Evolutionary conservation across 345 rosid genomes (phyloP).

Genomic region (Salix purpurea): DNA sequence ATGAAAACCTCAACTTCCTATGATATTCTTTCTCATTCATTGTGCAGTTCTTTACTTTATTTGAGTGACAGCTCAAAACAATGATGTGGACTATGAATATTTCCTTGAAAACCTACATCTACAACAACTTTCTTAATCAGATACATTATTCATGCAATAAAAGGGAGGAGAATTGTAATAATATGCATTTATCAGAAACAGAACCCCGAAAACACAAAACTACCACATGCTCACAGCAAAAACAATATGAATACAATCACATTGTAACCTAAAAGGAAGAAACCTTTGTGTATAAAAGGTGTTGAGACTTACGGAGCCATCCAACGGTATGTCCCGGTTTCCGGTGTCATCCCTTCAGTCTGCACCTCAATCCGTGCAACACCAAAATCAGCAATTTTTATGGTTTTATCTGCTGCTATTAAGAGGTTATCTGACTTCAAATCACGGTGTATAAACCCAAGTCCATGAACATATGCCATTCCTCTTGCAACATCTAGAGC

Average conservation of each 20-base stretch:
- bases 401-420: conserved; percentile 26
- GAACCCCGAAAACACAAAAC: not conserved
- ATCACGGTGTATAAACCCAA: conserved; percentile 25
- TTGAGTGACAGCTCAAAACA: not conserved
- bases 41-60: not conserved
- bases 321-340: conserved; percentile 32
- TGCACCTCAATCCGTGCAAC: conserved; percentile 31
- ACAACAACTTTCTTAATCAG: not conserved
- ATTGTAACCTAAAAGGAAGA: not conserved
- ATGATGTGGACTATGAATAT: not conserved
- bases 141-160: not conserved
- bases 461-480: conserved; percentile 30
- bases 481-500: conserved; percentile 31
- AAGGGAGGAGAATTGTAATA: not conserved
- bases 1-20: not conserved
- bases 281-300: not conserved
- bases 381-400: conserved; percentile 32
- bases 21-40: not conserved
- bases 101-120: not conserved
- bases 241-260: not conserved
- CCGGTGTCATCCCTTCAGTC: conserved; percentile 33
- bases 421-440: conserved; percentile 27
- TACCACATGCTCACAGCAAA: not conserved
- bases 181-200: not conserved
- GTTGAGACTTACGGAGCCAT: conserved; percentile 30